Base-by-base conservation (phyloP, 331 rosid genomes). In the Telfairia occidentalis region DNA sequence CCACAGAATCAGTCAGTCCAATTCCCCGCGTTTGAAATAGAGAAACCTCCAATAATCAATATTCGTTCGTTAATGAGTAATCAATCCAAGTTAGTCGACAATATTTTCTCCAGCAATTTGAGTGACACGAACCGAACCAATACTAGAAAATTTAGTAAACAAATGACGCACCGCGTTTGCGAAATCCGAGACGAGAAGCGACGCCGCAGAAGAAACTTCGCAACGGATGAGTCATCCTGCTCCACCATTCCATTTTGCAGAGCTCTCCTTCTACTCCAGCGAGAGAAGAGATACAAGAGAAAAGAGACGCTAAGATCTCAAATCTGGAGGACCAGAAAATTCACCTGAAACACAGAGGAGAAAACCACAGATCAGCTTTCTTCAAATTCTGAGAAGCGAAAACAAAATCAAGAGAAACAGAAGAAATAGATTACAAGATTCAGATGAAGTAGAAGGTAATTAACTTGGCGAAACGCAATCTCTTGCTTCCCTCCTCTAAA, bases 171-270 rank as follows among this genome's bases (percentile, higher is more conserved):
- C 97, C 95, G 9, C 75, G 77, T 81, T 87, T 84, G 65, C 83
- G 92, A 32, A 84, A 29, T 7, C 87, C 58, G 26, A 93, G 45
- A 42, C 89, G 84, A 16, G 77, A 73, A 23, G 90, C 82, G 49
- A 89, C 59, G 32, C 84, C 43, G 58, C 42, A 5, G 86, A 89
- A 83, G 30, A 83, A 78, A 19, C 83, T 79, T 19, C 86, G 80
- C 7, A 82, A 21, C 2, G 88, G 90, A 71, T 46, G 23, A 60
- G 74, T 73, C 76, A 85, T 48, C 78, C 61, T 82, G 32, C 58
- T 60, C 90, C 86, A 86, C 95, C 87, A 91, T 81, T 82, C 81
- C 85, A 80, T 83, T 38, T 7, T 67, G 48, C 34, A 9, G 3
- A 24, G 7, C 74, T 64, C 79, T 34, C 50, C 52, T 45, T 76